These are phyloP conservation scores for Apostasia shenzhenica DNA, from an alignment of 106 monocot species.

Conservation along the genomic window DNA sequence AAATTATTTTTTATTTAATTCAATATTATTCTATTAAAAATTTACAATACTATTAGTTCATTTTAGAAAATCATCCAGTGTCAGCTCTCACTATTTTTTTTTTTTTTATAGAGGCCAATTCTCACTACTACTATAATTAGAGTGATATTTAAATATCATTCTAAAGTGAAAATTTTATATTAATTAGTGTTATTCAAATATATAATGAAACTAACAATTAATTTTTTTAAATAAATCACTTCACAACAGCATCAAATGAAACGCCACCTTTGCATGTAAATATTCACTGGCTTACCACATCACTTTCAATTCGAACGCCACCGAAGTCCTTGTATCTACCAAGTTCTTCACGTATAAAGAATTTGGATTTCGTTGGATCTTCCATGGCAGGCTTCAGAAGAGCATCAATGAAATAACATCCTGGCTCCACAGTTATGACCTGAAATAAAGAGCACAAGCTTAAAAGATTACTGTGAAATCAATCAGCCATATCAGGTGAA, in stretches of 20 bases:
- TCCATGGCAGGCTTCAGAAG: constrained; percentile 61
- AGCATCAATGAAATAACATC: constrained; percentile 95
- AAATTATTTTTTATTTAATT: no score
- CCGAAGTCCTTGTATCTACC: constrained; percentile 64
- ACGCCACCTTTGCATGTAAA: neutral
- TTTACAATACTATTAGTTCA: no score
- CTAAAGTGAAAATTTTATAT: neutral
- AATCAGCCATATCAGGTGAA: no score
- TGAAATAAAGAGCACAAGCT: constrained; percentile 18
- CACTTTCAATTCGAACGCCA: constrained; percentile 95
- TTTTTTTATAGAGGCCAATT: no score
- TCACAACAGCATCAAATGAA: neutral
- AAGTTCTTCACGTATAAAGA: constrained; percentile 51
- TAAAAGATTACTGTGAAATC: no score
- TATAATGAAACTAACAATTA: neutral
- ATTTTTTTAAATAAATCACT: neutral
- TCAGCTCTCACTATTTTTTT: no score
- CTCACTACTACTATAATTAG: no score
- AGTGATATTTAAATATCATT: no score
- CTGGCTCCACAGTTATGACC: constrained; percentile 98
- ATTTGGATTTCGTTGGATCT: constrained; percentile 49
- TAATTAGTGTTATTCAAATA: neutral
- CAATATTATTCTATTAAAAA: no score
- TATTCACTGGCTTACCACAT: constrained; percentile 53
- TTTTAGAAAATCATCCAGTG: no score